Base-by-base conservation (phyloP, 2,329 filamentous ascomycete genomes). In the Alternaria sp. region DNA sequence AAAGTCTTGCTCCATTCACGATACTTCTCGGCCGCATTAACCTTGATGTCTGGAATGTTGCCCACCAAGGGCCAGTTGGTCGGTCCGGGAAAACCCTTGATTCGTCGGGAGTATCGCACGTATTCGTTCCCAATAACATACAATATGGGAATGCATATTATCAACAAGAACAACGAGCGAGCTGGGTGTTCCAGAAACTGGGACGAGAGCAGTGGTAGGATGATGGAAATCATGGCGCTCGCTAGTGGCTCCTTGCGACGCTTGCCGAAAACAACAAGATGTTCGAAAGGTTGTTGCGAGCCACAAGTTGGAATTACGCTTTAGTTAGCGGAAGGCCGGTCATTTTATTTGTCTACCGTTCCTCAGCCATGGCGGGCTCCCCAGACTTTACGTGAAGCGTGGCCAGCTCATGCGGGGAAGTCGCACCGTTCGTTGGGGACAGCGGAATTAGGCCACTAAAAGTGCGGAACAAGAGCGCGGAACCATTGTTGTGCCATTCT, bases 21-120 rank as follows among this genome's bases (percentile, higher is more conserved):
- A 57, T 82, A 82, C 60, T 79, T 79, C 49, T 82, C 79, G 3
- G 80, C 75, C 0, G 80, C 79, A 43, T 82, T 81, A 68, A 74
- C 76, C 28, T 77, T 79, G 59, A 82, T 81, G 40, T 79, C 73
- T 6, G 78, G 76, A 28, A 82, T 80, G 59, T 82, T 81, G 14
- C 80, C 80, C 9, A 82, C 75, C 14, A 81, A 57, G 0, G 78
- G 79, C 65, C 77, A 76, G 45, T 79, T 80, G 28, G 67, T 66
- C 1, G 80, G 80, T 4, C 80, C 80, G 0, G 66, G 41, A 65
- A 82, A 81, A 6, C 72, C 74, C 8, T 79, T 78, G 3, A 81
- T 58, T 3, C 80, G 73, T 1, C 74, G 71, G 14, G 73, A 71
- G 16, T 71, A 68, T 32, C 79, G 74, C 20, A 76, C 57, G 43